phyloP scores from a whole-genome alignment of 495 filamentous ascomycete species.

The Aspergillus ostianus region DNA sequence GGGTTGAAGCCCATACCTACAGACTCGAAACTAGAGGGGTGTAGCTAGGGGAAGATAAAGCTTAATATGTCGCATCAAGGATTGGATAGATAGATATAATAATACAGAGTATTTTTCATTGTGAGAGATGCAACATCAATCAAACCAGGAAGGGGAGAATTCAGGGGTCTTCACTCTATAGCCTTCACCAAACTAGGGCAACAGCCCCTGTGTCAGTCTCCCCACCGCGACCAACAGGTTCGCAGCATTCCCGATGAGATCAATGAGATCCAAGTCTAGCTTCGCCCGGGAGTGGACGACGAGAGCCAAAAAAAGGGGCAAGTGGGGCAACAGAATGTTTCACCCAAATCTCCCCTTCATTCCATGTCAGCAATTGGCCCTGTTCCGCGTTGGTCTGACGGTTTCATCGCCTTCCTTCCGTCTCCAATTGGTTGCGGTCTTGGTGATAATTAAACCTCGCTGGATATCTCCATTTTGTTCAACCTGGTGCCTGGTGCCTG shows the following conservation, averaged over 20 bases:
- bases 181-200: too few species aligned
- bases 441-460: neutral
- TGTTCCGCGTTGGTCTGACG: neutral
- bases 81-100: neutral
- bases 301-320: neutral
- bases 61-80: neutral
- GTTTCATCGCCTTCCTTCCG: neutral
- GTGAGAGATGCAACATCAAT: too few species aligned
- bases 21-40: too few species aligned
- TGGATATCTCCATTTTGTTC: neutral
- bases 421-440: neutral
- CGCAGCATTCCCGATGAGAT: neutral
- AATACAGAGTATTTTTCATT: too few species aligned
- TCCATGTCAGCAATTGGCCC: neutral
- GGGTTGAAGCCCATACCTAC: too few species aligned
- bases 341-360: neutral
- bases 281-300: too few species aligned
- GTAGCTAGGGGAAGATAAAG: too few species aligned
- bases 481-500: too few species aligned
- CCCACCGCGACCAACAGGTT: too few species aligned
- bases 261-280: too few species aligned
- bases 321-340: neutral
- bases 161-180: neutral
- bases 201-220: neutral
- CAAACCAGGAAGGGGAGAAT: neutral